Conservation (phyloP, 1,139 yeast genomes). For the Debaryomyces fabryi region DNA sequence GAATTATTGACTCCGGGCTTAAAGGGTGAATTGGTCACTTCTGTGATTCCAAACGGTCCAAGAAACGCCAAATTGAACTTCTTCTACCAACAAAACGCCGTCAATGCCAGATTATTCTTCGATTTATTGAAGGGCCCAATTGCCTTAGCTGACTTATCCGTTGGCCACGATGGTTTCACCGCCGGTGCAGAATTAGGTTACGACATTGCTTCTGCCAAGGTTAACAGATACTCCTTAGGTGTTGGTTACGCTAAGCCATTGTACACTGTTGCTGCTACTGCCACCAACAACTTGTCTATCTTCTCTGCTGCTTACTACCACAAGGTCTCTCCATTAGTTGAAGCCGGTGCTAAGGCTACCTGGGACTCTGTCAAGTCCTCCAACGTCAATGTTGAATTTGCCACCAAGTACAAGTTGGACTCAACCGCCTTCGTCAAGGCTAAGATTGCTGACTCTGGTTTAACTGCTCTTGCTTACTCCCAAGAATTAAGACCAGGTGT, state of each 20-base stretch:
- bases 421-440: slow-evolving; percentile 89
- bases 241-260: slow-evolving; percentile 89
- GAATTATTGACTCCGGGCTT: slow-evolving; percentile 95
- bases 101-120: slow-evolving; percentile 93
- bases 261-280: slow-evolving; percentile 86
- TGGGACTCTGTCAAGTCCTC: slow-evolving; percentile 84
- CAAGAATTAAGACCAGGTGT: slow-evolving; percentile 97
- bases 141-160: slow-evolving; percentile 91
- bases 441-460: slow-evolving; percentile 95
- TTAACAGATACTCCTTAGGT: slow-evolving; percentile 93
- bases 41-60: slow-evolving; percentile 84
- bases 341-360: slow-evolving; percentile 98
- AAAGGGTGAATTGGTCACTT: slow-evolving; percentile 88
- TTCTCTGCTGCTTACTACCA: slow-evolving; percentile 98
- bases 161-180: slow-evolving; percentile 95
- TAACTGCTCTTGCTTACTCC: slow-evolving; percentile 92
- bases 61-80: slow-evolving; percentile 91
- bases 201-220: slow-evolving; percentile 90
- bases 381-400: slow-evolving; percentile 82
- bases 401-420: slow-evolving; percentile 93
- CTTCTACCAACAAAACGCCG: slow-evolving; percentile 89
- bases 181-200: slow-evolving; percentile 98
- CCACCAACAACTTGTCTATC: slow-evolving; percentile 86
- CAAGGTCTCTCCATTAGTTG: slow-evolving; percentile 86
- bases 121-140: slow-evolving; percentile 95